These are phyloP conservation scores for Linaria vulgaris DNA, from an alignment of 257 asterid genomes.

Conservation along the genomic window DNA sequence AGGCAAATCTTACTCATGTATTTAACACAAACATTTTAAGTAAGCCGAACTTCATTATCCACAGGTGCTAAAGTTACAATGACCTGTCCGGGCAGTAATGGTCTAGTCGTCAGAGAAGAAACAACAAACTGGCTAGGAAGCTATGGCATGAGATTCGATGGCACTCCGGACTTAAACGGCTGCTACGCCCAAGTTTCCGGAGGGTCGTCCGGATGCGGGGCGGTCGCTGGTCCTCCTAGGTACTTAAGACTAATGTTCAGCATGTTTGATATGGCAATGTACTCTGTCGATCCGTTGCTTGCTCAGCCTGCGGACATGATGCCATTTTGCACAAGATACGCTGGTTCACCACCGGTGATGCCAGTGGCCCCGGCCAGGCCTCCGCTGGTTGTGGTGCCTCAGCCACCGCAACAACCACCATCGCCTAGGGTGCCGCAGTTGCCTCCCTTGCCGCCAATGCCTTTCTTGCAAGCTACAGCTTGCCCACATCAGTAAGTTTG, in stretches of 20 bases:
- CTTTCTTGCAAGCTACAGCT: constrained; percentile 67
- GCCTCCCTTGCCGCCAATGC: constrained; percentile 46
- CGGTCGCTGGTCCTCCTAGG: constrained; percentile 6
- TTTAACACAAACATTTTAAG: too few species aligned
- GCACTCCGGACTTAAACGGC: constrained; percentile 3
- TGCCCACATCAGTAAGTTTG: constrained; percentile 76
- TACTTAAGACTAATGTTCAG: constrained; percentile 18
- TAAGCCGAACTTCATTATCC: neutral
- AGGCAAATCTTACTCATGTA: too few species aligned
- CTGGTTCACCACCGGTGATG: constrained; percentile 24
- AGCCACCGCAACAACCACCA: constrained; percentile 27
- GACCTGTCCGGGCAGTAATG: constrained; percentile 77
- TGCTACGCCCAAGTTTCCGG: constrained; percentile 13
- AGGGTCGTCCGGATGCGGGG: constrained; percentile 7
- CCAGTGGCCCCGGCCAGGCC: constrained; percentile 32
- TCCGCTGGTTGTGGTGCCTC: constrained; percentile 33
- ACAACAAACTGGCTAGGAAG: constrained; percentile 74
- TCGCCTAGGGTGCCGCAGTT: constrained; percentile 33
- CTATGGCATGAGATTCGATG: constrained; percentile 58
- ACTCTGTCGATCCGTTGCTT: constrained; percentile 11
- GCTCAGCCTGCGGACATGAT: constrained; percentile 8
- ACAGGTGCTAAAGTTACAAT: constrained; percentile 73
- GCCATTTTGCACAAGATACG: constrained; percentile 22
- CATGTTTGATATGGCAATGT: constrained; percentile 21
- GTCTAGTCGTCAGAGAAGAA: constrained; percentile 61